Percentiles rank a stretch among this genome's conserved stretches.
Conservation (phyloP, 441 rosid genomes). For the Brassica balearica region DNA sequence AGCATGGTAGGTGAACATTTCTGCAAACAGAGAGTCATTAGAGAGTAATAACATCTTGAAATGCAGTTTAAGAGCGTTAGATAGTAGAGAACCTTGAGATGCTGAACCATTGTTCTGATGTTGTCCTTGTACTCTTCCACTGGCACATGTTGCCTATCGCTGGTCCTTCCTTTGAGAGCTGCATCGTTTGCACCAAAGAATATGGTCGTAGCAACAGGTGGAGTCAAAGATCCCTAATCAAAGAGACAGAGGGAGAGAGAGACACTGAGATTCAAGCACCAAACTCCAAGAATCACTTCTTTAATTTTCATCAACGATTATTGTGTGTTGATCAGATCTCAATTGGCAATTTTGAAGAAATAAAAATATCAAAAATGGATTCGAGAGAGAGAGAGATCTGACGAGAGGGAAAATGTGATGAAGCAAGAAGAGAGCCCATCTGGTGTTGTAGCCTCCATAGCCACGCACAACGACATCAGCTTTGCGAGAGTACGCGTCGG, state of each 20-base stretch:
- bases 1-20: slow-evolving; percentile 70
- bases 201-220: slow-evolving; percentile 76
- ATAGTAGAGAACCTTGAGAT: slow-evolving; percentile 67
- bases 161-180: slow-evolving; percentile 71
- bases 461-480: slow-evolving; percentile 92
- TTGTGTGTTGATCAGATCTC: slow-evolving; percentile 4
- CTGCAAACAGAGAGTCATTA: slow-evolving; percentile 51
- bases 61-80: background rate
- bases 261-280: no score
- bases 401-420: slow-evolving; percentile 83
- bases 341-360: background rate
- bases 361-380: background rate
- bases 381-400: slow-evolving; percentile 31
- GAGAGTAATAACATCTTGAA: background rate
- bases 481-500: slow-evolving; percentile 85
- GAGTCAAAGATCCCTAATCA: slow-evolving; percentile 53
- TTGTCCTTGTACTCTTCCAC: slow-evolving; percentile 77
- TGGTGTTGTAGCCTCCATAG: slow-evolving; percentile 90
- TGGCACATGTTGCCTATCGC: slow-evolving; percentile 85
- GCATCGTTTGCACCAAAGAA: slow-evolving; percentile 99
- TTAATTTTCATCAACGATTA: background rate
- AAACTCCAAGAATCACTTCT: background rate
- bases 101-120: slow-evolving; percentile 65
- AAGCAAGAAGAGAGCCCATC: slow-evolving; percentile 94
- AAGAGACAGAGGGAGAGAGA: slow-evolving; percentile 7